Conservation (phyloP, 768 basidiomycete species). For the Boletus rubescentipes region DNA sequence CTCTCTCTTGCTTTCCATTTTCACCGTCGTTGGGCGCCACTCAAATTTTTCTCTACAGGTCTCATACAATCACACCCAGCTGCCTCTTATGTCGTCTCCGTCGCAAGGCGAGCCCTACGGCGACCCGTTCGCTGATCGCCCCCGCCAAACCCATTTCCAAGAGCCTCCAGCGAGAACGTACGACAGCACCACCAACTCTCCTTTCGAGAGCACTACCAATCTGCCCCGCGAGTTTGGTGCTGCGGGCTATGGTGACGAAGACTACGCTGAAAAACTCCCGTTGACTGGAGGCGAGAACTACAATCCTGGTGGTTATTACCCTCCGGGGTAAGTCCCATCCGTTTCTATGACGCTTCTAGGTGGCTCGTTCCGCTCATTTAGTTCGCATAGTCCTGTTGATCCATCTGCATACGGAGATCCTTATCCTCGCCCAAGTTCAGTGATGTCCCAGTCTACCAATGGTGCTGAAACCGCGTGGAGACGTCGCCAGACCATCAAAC, state of each 20-base stretch:
- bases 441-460: constrained; percentile 52
- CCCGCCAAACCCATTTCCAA: constrained; percentile 57
- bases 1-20: constrained; percentile 5
- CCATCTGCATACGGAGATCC: constrained; percentile 68
- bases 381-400: constrained; percentile 44
- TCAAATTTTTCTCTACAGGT: constrained; percentile 11
- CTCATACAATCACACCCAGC: background rate
- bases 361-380: constrained; percentile 2
- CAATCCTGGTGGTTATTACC: constrained; percentile 63
- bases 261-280: constrained; percentile 75
- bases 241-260: constrained; percentile 57
- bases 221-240: constrained; percentile 54
- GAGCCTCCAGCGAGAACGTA: constrained; percentile 52
- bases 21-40: constrained; percentile 10
- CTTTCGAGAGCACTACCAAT: constrained; percentile 58
- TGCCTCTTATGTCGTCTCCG: constrained; percentile 26
- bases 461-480: constrained; percentile 62
- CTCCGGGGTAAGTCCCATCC: constrained; percentile 57
- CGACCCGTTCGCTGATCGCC: constrained; percentile 76
- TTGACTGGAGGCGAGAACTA: constrained; percentile 59
- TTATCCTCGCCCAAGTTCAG: constrained; percentile 53
- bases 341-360: background rate
- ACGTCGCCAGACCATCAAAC: constrained; percentile 87
- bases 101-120: constrained; percentile 38
- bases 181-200: constrained; percentile 38